Evolutionary conservation across 2,329 filamentous ascomycete genomes (phyloP).

Genomic region (Monilinia fructigena): DNA sequence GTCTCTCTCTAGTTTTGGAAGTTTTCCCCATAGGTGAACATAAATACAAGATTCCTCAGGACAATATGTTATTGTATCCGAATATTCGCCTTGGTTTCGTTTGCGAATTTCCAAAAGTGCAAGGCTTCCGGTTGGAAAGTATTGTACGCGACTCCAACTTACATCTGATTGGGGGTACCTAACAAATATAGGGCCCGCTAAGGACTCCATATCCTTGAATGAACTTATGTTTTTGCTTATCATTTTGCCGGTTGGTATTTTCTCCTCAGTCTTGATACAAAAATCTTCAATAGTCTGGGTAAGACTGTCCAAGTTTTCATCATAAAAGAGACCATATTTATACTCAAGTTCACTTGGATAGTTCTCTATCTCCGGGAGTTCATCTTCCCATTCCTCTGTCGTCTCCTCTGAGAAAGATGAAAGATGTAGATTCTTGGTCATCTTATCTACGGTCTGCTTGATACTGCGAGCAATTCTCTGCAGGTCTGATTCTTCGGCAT

Average conservation of each 20-base stretch:
- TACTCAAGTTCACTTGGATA: slow-evolving; percentile 4
- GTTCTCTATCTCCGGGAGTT: not conserved
- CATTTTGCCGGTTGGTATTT: not conserved
- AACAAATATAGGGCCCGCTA: slow-evolving; percentile 22
- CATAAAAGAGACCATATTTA: not conserved
- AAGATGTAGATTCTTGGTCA: slow-evolving; percentile 31
- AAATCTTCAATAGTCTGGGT: not conserved
- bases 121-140: slow-evolving; percentile 25
- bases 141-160: slow-evolving; percentile 18
- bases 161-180: slow-evolving; percentile 28
- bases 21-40: slow-evolving; percentile 23
- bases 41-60: slow-evolving; percentile 26
- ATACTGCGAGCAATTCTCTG: slow-evolving; percentile 26
- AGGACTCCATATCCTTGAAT: not conserved
- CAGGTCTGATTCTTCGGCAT: not conserved
- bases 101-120: slow-evolving; percentile 29
- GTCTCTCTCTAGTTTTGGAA: slow-evolving; percentile 5
- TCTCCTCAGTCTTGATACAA: not conserved
- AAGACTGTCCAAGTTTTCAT: not conserved
- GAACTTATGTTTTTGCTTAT: slow-evolving; percentile 16
- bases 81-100: slow-evolving; percentile 28
- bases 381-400: slow-evolving; percentile 6
- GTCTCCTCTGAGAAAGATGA: slow-evolving; percentile 15
- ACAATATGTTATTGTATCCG: slow-evolving; percentile 24
- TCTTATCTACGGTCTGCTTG: slow-evolving; percentile 29